These are phyloP conservation scores for Begonia loranthoides DNA, from an alignment of 306 rosid genomes.

Conservation along the genomic window DNA sequence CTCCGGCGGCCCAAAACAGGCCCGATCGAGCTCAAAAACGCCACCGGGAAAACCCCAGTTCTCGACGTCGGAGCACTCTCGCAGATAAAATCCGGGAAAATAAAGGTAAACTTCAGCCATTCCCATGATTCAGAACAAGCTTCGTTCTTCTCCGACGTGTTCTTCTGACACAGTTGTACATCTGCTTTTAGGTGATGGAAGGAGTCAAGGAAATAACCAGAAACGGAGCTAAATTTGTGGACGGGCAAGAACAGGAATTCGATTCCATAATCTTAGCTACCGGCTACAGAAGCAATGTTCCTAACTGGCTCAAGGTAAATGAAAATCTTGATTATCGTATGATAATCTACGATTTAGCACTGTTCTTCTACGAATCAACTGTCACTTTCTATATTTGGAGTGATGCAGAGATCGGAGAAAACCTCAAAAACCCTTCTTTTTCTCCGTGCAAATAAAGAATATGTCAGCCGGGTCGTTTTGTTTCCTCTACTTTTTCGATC, in stretches of 20 bases:
- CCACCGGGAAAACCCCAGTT: conserved; percentile 83
- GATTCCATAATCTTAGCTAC: conserved; percentile 91
- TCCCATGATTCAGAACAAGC: no score
- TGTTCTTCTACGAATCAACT: conserved; percentile 42
- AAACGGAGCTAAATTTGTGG: conserved; percentile 68
- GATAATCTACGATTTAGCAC: conserved; percentile 3
- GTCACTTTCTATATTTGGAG: conserved; percentile 40
- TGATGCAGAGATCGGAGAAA: conserved; percentile 20
- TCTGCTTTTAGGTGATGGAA: conserved; percentile 25
- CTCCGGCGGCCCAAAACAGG: conserved; percentile 85
- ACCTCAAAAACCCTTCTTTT: conserved; percentile 51
- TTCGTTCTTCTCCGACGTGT: no score
- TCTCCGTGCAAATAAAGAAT: conserved; percentile 53
- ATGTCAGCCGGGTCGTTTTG: conserved; percentile 10
- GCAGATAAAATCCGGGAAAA: conserved; percentile 59
- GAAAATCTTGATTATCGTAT: not conserved
- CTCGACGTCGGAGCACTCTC: conserved; percentile 77
- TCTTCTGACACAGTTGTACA: no score
- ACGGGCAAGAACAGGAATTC: conserved; percentile 78
- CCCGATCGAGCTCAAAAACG: conserved; percentile 71
- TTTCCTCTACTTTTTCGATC: not conserved
- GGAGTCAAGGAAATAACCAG: conserved; percentile 83
- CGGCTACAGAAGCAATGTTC: conserved; percentile 93
- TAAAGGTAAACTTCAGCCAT: conserved; percentile 36
- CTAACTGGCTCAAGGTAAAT: conserved; percentile 85